phyloP scores from a whole-genome alignment of 371 early-diverging fungal species.

The Gilbertella persicaria region DNA sequence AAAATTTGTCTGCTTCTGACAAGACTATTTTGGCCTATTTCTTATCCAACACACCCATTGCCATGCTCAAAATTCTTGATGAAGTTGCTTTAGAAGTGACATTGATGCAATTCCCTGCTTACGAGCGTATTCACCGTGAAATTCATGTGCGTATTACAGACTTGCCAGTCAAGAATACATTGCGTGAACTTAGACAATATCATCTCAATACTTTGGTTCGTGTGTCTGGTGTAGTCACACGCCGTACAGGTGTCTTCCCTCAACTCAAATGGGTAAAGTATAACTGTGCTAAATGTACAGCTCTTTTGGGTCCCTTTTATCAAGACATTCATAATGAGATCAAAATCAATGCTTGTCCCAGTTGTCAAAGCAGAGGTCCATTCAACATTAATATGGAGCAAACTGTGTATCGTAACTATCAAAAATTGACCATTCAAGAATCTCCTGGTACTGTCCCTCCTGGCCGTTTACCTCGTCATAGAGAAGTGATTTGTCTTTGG shows the following conservation, averaged over 20 bases:
- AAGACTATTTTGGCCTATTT: slow-evolving; percentile 86
- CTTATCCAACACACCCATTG: slow-evolving; percentile 85
- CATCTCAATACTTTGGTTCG: slow-evolving; percentile 96
- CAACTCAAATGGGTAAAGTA: slow-evolving; percentile 97
- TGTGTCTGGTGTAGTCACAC: slow-evolving; percentile 95
- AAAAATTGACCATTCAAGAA: slow-evolving; percentile 98
- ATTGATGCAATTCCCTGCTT: slow-evolving; percentile 87
- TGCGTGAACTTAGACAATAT: slow-evolving; percentile 91
- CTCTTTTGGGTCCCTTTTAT: slow-evolving; percentile 94
- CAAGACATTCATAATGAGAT: slow-evolving; percentile 90
- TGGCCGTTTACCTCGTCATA: slow-evolving; percentile 95
- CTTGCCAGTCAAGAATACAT: slow-evolving; percentile 81
- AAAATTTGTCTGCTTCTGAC: slow-evolving; percentile 68
- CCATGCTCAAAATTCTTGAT: slow-evolving; percentile 91
- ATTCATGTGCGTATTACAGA: slow-evolving; percentile 96
- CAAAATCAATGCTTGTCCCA: slow-evolving; percentile 86
- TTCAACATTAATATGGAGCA: slow-evolving; percentile 90
- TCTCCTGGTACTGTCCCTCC: slow-evolving; percentile 97
- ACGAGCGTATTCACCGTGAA: slow-evolving; percentile 90
- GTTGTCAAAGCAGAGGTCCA: slow-evolving; percentile 95
- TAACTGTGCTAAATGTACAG: slow-evolving; percentile 96
- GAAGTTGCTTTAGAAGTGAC: slow-evolving; percentile 92
- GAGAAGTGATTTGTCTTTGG: slow-evolving; percentile 95
- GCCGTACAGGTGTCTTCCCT: slow-evolving; percentile 96
- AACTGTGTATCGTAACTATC: slow-evolving; percentile 98